phyloP scores from a whole-genome alignment of 2,329 filamentous ascomycete species.

The Neonectria coccinea region DNA sequence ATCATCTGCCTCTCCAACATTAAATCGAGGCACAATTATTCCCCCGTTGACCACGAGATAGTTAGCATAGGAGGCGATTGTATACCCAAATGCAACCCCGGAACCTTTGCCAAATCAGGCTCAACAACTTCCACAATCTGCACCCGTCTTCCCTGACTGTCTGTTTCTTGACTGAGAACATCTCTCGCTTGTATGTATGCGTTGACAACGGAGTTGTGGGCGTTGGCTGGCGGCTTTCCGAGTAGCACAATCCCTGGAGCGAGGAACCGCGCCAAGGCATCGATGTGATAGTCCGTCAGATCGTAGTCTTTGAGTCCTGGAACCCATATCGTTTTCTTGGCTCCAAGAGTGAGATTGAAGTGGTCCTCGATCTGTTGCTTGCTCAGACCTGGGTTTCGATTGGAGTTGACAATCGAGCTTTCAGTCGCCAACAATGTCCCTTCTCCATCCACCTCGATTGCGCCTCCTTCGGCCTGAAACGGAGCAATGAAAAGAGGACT shows the following conservation, averaged over 20 bases:
- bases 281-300: slow-evolving; percentile 47
- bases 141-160: slow-evolving; percentile 38
- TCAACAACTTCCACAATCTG: slow-evolving; percentile 43
- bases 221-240: slow-evolving; percentile 32
- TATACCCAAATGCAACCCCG: slow-evolving; percentile 1
- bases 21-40: slow-evolving; percentile 46
- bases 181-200: slow-evolving; percentile 43
- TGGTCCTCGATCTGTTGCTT: slow-evolving; percentile 39
- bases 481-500: slow-evolving; percentile 28
- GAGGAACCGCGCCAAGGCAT: slow-evolving; percentile 45
- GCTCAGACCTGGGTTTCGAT: slow-evolving; percentile 42
- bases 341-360: slow-evolving; percentile 39
- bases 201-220: slow-evolving; percentile 14
- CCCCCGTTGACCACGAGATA: slow-evolving; percentile 47
- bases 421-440: slow-evolving; percentile 47
- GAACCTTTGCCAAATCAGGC: slow-evolving; percentile 30
- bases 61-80: slow-evolving; percentile 41
- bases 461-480: slow-evolving; percentile 41
- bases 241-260: slow-evolving; percentile 40
- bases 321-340: slow-evolving; percentile 47
- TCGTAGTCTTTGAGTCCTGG: slow-evolving; percentile 39
- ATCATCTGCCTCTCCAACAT: slow-evolving; percentile 38
- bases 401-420: slow-evolving; percentile 46
- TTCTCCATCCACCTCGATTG: slow-evolving; percentile 46
- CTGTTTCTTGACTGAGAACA: slow-evolving; percentile 31